Percentiles rank a stretch among this genome's conserved stretches.
phyloP scores from a whole-genome alignment of 768 basidiomycete species.

The Cubamyces lactineus region DNA sequence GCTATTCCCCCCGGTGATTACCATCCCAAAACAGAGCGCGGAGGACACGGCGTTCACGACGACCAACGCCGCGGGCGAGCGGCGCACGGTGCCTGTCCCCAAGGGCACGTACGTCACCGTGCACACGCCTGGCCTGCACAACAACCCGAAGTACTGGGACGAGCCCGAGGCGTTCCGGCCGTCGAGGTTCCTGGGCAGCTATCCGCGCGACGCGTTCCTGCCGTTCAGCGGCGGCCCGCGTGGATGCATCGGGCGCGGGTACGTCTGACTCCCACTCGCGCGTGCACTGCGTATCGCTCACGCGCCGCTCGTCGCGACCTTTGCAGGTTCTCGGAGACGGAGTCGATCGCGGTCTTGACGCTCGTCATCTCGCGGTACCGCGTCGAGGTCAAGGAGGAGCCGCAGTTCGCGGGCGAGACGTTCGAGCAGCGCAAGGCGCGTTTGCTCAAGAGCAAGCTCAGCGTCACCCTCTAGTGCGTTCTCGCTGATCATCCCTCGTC shows the following conservation, averaged over 20 bases:
- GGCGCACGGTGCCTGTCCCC: constrained; percentile 31
- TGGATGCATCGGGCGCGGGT: constrained; percentile 50
- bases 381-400: constrained; percentile 38
- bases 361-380: constrained; percentile 51
- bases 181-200: constrained; percentile 54
- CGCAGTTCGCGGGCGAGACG: constrained; percentile 46
- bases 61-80: constrained; percentile 33
- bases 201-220: constrained; percentile 57
- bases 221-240: constrained; percentile 55
- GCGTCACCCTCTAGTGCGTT: constrained; percentile 32
- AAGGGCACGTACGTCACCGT: constrained; percentile 32
- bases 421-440: constrained; percentile 48
- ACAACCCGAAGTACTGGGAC: constrained; percentile 43
- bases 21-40: constrained; percentile 33
- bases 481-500: neutral
- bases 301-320: too few species aligned
- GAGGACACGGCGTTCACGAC: constrained; percentile 35
- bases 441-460: constrained; percentile 22
- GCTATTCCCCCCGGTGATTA: constrained; percentile 36
- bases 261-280: neutral
- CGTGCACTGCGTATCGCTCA: too few species aligned
- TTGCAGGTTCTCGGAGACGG: constrained; percentile 48
- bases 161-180: constrained; percentile 43
- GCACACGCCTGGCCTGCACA: constrained; percentile 37
- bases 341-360: constrained; percentile 51